phyloP scores from a whole-genome alignment of 2,329 filamentous ascomycete species.

The Pseudogymnoascus sp. region DNA sequence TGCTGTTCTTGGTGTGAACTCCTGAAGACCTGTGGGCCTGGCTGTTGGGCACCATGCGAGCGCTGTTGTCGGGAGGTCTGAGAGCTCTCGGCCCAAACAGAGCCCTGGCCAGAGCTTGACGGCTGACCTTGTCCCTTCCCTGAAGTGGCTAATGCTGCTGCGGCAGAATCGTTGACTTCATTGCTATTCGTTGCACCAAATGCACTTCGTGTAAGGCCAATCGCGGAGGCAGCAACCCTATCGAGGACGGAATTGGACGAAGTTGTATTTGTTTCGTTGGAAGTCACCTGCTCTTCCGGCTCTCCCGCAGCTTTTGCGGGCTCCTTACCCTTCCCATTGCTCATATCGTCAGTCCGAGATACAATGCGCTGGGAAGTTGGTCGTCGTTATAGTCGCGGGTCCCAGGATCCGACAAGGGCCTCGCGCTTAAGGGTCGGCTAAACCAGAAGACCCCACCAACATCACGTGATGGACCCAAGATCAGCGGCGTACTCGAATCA shows the following conservation, averaged over 20 bases:
- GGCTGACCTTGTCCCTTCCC: constrained; percentile 18
- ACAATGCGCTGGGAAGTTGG: not conserved
- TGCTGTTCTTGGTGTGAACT: constrained; percentile 20
- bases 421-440: constrained; percentile 5
- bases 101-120: constrained; percentile 12
- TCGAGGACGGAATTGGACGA: constrained; percentile 18
- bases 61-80: constrained; percentile 12
- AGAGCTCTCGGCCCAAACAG: constrained; percentile 19
- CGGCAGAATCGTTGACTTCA: constrained; percentile 17
- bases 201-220: constrained; percentile 27
- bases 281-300: constrained; percentile 8
- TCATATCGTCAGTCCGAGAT: constrained; percentile 10
- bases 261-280: not conserved
- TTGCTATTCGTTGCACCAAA: constrained; percentile 20
- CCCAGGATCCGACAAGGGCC: constrained; percentile 3
- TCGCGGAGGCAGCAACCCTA: constrained; percentile 28
- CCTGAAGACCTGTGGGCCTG: constrained; percentile 12
- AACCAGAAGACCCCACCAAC: not conserved
- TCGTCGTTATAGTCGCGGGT: constrained; percentile 1
- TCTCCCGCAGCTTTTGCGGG: constrained; percentile 12
- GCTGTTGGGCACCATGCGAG: not conserved
- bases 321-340: constrained; percentile 21
- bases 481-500: not conserved
- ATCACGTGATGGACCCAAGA: not conserved
- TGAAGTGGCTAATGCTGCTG: constrained; percentile 19